phyloP scores from a whole-genome alignment of 1,139 yeast genomes.

The Pichia inconspicua region DNA sequence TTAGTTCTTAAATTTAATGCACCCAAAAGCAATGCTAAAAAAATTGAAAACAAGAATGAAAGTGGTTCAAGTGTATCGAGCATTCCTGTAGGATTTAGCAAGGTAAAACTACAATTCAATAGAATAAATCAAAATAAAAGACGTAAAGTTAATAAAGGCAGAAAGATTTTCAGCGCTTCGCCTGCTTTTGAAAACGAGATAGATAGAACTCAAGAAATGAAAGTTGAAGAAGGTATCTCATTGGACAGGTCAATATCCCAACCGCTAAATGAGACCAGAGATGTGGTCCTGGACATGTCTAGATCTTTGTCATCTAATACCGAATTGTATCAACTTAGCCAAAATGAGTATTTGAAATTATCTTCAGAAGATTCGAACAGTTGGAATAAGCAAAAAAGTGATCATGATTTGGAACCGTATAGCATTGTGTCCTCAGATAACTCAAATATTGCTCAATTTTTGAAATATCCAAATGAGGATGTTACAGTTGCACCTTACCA shows the following conservation, averaged over 20 bases:
- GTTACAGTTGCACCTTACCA: background rate
- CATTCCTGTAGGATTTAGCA: conserved; percentile 23
- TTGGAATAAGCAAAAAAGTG: background rate
- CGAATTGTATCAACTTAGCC: background rate
- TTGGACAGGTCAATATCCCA: background rate
- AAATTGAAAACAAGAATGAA: conserved; percentile 23
- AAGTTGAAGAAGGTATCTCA: background rate
- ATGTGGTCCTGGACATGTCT: background rate
- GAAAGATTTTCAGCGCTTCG: background rate
- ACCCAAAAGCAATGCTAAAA: conserved; percentile 23
- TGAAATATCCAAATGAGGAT: background rate
- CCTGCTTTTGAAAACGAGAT: background rate
- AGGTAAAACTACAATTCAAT: conserved; percentile 15
- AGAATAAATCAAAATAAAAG: conserved; percentile 4
- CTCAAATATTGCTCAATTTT: background rate
- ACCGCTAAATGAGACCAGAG: background rate
- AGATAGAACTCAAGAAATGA: background rate
- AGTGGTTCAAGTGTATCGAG: conserved; percentile 26
- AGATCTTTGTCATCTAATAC: background rate
- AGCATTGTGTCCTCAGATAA: background rate
- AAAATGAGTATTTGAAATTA: background rate
- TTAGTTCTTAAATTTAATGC: conserved; percentile 28
- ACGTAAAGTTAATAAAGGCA: background rate
- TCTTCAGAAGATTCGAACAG: background rate
- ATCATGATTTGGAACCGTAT: background rate